phyloP scores from a whole-genome alignment of 202 grass and related monocot genomes.

The Musa balbisiana region DNA sequence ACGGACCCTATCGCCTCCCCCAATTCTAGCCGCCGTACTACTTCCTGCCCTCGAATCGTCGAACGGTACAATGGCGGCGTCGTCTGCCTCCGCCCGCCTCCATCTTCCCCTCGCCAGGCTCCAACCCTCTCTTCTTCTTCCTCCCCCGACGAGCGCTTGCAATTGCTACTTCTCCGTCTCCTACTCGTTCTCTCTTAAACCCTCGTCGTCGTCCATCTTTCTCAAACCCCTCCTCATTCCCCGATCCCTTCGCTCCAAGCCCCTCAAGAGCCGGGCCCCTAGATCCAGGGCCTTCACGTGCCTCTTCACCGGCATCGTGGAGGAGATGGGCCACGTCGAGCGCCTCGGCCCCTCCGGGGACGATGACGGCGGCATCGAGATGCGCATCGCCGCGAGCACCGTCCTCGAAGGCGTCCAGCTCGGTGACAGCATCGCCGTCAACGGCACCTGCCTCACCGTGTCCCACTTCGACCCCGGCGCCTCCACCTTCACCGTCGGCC shows the following conservation, averaged over 20 bases:
- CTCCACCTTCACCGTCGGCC: slow-evolving; percentile 57
- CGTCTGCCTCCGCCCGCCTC: background rate
- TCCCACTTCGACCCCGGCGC: slow-evolving; percentile 47
- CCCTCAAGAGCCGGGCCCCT: slow-evolving; percentile 26
- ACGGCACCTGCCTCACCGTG: slow-evolving; percentile 87
- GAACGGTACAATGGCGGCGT: too few species aligned
- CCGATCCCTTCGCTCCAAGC: background rate
- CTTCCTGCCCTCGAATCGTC: too few species aligned
- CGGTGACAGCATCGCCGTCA: slow-evolving; percentile 75
- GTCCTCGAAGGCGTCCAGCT: slow-evolving; percentile 62
- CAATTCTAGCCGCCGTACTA: too few species aligned
- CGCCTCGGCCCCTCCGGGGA: slow-evolving; percentile 15
- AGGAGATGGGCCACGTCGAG: slow-evolving; percentile 65
- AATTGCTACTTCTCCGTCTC: slow-evolving; percentile 22
- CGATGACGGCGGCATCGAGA: slow-evolving; percentile 40
- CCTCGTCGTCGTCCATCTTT: background rate
- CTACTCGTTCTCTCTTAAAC: slow-evolving; percentile 10
- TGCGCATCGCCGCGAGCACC: slow-evolving; percentile 42
- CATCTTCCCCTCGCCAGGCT: background rate
- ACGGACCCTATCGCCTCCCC: too few species aligned
- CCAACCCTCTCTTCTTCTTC: slow-evolving; percentile 11
- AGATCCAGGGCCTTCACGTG: slow-evolving; percentile 22
- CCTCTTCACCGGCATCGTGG: slow-evolving; percentile 94
- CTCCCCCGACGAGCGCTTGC: background rate
- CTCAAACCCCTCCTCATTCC: slow-evolving; percentile 32